phyloP scores from a whole-genome alignment of 163 green algal genomes.

The Volvox carteri region DNA sequence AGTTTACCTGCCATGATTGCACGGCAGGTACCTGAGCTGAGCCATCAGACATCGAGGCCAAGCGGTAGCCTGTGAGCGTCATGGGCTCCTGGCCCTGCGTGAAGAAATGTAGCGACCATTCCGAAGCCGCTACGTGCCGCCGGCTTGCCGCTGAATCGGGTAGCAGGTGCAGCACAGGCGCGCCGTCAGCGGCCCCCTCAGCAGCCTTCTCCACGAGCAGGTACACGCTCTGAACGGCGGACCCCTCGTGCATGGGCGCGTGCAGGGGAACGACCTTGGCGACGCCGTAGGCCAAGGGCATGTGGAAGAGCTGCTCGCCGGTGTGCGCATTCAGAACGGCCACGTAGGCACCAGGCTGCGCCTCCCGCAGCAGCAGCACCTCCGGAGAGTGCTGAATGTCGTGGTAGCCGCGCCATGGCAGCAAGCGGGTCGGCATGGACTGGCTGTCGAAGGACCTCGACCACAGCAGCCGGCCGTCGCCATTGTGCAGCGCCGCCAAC shows the following conservation, averaged over 20 bases:
- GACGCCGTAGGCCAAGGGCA: neutral
- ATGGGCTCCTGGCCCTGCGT: neutral
- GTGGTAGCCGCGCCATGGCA: conserved; percentile 78
- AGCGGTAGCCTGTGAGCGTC: conserved; percentile 44
- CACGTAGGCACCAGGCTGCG: conserved; percentile 6
- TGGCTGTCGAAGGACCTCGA: conserved; percentile 29
- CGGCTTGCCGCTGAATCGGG: conserved; percentile 64
- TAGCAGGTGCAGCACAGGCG: conserved; percentile 62
- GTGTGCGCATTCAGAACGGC: conserved; percentile 63
- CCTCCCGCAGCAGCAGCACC: conserved; percentile 62
- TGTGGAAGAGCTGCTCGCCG: conserved; percentile 46
- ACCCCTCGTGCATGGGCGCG: conserved; percentile 62
- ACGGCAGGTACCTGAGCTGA: neutral
- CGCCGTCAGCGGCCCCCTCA: neutral
- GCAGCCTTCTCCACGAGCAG: conserved; percentile 58
- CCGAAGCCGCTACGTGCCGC: conserved; percentile 15
- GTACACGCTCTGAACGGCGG: conserved; percentile 74
- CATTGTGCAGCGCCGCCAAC: conserved; percentile 90
- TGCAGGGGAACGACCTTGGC: conserved; percentile 74
- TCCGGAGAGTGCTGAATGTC: conserved; percentile 73
- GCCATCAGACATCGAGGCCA: neutral
- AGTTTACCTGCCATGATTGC: conserved; percentile 56
- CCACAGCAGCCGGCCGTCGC: conserved; percentile 92
- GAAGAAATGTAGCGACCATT: conserved; percentile 57
- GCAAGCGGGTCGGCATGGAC: conserved; percentile 38